Base-by-base conservation (phyloP, 1,284 basidiomycete species). In the Apiotrichum sp. region DNA sequence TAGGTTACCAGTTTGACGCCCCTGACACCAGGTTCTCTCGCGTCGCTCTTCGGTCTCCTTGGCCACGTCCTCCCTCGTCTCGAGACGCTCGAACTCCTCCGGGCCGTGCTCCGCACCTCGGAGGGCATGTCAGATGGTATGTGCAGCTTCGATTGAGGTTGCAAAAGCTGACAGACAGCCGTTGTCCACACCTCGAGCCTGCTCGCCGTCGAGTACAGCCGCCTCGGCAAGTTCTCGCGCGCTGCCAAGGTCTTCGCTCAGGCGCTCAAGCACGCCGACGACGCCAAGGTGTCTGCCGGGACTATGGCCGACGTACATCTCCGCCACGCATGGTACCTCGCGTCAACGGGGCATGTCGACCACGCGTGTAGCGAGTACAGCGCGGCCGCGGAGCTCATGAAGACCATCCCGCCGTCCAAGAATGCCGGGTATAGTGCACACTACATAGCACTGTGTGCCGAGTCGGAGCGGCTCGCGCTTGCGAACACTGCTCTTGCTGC, bases 131-230 rank as follows among this genome's bases (percentile, higher is more conserved):
- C 63, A 4, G 68, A 71, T 38, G 64, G 69, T 69, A 34, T 47
- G 62, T 59, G 22, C 22, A 22, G 22, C 22, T 22, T 22, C 22
- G 22, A 22, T 22, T 22, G 22, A 22, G 22, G 22, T 22, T 22
- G 22, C 22, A 22, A 22, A 22, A 13, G 7, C 13, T 35, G 29
- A 34, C 4, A 13, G 6, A 4, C 47, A 90, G 90, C 78, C 5
- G 88, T 85, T 64, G 78, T 89, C 8, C 72, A 76, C 1, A 77
- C 83, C 1, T 89, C 86, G 1, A 77, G 85, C 1, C 82, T 85
- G 35, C 80, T 93, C 2, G 90, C 86, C 0, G 79, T 83, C 47
- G 87, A 91, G 66, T 90, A 91, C 65, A 77, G 85, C 39, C 82
- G 81, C 46, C 80, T 95, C 1, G 91, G 92, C 3, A 89, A 87